Base-by-base conservation (phyloP, 805 yeast species). In the Wickerhamiella kurtzmanii region DNA sequence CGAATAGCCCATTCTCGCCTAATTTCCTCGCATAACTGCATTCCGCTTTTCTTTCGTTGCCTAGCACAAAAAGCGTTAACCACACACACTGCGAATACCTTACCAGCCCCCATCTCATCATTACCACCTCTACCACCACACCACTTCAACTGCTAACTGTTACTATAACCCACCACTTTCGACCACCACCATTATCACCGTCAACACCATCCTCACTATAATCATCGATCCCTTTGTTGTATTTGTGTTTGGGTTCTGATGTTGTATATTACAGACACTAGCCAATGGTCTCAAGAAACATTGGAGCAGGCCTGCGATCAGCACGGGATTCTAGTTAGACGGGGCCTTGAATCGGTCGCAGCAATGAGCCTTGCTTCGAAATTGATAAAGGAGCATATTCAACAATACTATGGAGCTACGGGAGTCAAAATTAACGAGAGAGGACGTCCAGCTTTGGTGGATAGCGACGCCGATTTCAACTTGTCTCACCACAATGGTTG, bases 381-480 rank as follows among this genome's bases (percentile, higher is more conserved):
- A 13, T 36, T 50, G 15, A 42, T 54, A 5, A 55, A 55, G 49
- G 22, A 41, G 20, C 41, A 41, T 11, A 35, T 51, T 2, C 43
- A 46, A 6, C 22, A 35, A 20, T 46, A 45, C 25, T 47, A 44
- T 22, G 50, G 44, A 22, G 43, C 41, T 5, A 6, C 32, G 9
- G 39, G 25, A 11, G 43, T 54, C 3, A 9, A 4, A 21, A 19
- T 18, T 6, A 45, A 44, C 15, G 9, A 21, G 1, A 13, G 15
- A 17, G 58, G 58, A 3, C 52, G 54, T 44, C 58, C 58, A 9
- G 37, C 22, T 6, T 49, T 54, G 22, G 46, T 21, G 15, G 39
- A 16, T n/a, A 16, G 16, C 3, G 36, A 37, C 22, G 46, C 43
- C 18, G 39, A 52, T 38, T 51, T 55, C 53, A 48, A 47, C 38